Evolutionary conservation across 257 asterid genomes (phyloP).

Genomic region (Plantago major): DNA sequence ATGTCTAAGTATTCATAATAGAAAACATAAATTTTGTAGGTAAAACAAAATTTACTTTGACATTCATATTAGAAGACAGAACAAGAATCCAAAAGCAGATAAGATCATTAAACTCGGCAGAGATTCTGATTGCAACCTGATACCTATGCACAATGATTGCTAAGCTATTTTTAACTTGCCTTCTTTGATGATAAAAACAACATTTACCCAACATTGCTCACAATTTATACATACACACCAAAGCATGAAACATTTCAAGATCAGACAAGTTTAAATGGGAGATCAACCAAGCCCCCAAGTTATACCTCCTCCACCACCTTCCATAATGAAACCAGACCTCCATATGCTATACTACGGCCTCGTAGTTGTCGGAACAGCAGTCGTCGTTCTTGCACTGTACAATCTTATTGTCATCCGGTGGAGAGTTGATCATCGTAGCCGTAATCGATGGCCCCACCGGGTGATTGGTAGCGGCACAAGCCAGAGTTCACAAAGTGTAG

Average conservation of each 20-base stretch:
- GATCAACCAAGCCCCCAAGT: slow-evolving; percentile 23
- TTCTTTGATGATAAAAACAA: neutral
- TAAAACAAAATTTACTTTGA: neutral
- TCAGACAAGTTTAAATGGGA: slow-evolving; percentile 17
- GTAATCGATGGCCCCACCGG: neutral
- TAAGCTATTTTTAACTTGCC: slow-evolving; percentile 1
- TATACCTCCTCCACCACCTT: slow-evolving; percentile 6
- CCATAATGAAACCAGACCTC: slow-evolving; percentile 23
- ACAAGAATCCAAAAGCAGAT: neutral
- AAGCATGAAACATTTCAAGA: neutral
- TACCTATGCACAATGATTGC: neutral
- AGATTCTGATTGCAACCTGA: slow-evolving; percentile 19
- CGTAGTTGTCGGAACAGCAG: slow-evolving; percentile 38
- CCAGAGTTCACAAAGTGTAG: slow-evolving; percentile 18
- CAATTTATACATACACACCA: neutral
- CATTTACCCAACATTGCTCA: neutral
- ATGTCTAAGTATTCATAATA: too few relatives aligned
- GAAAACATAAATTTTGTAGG: too few relatives aligned
- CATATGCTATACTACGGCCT: slow-evolving; percentile 49
- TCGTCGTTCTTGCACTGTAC: slow-evolving; percentile 35
- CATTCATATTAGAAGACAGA: neutral
- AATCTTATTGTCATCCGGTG: slow-evolving; percentile 34
- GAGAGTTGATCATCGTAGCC: slow-evolving; percentile 22
- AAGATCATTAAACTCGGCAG: neutral
- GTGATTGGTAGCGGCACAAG: neutral